phyloP scores from a whole-genome alignment of 768 basidiomycete genomes.

The Fibroporia radiculosa region DNA sequence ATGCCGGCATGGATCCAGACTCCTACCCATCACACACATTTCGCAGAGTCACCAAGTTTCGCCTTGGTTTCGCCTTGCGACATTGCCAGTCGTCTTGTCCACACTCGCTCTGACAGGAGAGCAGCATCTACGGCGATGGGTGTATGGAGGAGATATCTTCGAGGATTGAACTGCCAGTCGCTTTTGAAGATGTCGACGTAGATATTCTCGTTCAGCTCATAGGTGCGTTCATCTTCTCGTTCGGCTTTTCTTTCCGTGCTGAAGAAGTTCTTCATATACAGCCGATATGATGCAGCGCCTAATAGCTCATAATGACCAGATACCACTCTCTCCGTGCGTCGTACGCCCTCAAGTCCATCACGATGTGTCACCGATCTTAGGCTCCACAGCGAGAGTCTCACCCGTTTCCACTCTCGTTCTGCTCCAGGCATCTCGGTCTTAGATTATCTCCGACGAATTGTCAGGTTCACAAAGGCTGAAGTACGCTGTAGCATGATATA shows the following conservation, averaged over 20 bases:
- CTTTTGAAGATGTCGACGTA: constrained; percentile 78
- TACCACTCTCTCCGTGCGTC: constrained; percentile 74
- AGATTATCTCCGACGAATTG: constrained; percentile 92
- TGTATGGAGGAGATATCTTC: constrained; percentile 77
- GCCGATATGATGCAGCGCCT: constrained; percentile 96
- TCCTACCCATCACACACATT: background rate
- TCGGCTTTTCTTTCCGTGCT: constrained; percentile 4
- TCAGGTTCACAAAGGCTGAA: constrained; percentile 94
- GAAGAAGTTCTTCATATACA: constrained; percentile 30
- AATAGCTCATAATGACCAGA: constrained; percentile 92
- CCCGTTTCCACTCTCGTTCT: constrained; percentile 93
- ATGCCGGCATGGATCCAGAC: constrained; percentile 12
- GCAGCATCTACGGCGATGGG: constrained; percentile 54
- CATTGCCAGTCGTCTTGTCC: constrained; percentile 10
- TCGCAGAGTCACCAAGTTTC: background rate
- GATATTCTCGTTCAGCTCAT: constrained; percentile 85
- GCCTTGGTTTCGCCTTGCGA: constrained; percentile 3
- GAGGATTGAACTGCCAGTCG: constrained; percentile 73
- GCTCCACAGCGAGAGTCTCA: constrained; percentile 67
- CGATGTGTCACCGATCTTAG: constrained; percentile 13
- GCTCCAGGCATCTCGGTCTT: constrained; percentile 81
- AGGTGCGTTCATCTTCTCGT: constrained; percentile 39
- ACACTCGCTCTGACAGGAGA: too few species aligned
- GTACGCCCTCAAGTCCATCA: constrained; percentile 16
- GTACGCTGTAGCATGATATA: constrained; percentile 34